phyloP scores from a whole-genome alignment of 768 basidiomycete species.

The Crassisporium funariophilum region DNA sequence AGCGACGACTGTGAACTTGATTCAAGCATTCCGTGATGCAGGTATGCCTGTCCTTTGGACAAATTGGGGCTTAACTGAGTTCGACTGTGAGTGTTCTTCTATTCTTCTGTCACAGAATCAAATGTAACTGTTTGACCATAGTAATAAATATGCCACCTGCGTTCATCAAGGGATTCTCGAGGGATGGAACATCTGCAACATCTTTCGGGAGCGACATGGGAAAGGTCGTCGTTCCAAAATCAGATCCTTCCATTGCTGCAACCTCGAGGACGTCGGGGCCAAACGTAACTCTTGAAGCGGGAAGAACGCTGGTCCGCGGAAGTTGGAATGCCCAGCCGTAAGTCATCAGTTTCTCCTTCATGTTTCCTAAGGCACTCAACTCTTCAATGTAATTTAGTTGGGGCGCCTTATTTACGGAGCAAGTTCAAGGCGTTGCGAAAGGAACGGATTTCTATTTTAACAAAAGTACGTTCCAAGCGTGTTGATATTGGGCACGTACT shows the following conservation, averaged over 20 bases:
- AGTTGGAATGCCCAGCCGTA: slow-evolving; percentile 36
- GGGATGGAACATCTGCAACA: slow-evolving; percentile 28
- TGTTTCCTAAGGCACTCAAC: background rate
- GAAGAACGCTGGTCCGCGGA: slow-evolving; percentile 30
- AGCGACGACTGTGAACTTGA: slow-evolving; percentile 31
- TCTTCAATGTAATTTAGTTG: slow-evolving; percentile 10
- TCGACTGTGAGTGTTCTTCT: slow-evolving; percentile 24
- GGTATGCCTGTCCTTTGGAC: slow-evolving; percentile 35
- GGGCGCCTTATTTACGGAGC: slow-evolving; percentile 29
- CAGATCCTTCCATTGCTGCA: slow-evolving; percentile 22
- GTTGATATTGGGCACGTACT: background rate
- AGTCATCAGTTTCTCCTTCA: slow-evolving; percentile 3
- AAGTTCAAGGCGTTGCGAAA: slow-evolving; percentile 29
- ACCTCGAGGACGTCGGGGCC: slow-evolving; percentile 16
- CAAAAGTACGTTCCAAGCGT: slow-evolving; percentile 25
- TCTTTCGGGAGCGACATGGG: slow-evolving; percentile 38
- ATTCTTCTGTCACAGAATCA: background rate
- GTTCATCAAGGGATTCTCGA: slow-evolving; percentile 31
- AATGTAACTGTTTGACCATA: background rate
- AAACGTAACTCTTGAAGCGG: slow-evolving; percentile 30
- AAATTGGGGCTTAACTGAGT: slow-evolving; percentile 35
- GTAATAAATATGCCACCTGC: slow-evolving; percentile 34
- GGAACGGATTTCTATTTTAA: slow-evolving; percentile 37
- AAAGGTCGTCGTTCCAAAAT: slow-evolving; percentile 24
- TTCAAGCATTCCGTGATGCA: slow-evolving; percentile 31